A percentile compares a stretch with the other conserved stretches of the same genome.
phyloP scores from a whole-genome alignment of 805 yeast genomes.

The Ogataea wickerhamii region DNA sequence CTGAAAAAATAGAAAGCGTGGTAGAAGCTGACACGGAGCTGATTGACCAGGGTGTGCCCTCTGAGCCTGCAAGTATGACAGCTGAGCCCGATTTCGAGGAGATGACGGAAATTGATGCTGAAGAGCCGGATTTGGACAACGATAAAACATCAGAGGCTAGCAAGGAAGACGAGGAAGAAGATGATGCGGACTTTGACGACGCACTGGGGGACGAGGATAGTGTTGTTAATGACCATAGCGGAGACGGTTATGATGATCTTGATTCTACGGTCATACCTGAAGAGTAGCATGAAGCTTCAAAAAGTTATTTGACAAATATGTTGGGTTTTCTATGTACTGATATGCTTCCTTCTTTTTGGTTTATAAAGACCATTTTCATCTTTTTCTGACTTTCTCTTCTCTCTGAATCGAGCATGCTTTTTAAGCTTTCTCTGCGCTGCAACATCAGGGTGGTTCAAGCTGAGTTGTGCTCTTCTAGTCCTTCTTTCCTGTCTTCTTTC shows the following conservation, averaged over 20 bases:
- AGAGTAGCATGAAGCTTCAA: slow-evolving; percentile 7
- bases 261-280: slow-evolving; percentile 8
- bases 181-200: slow-evolving; percentile 9
- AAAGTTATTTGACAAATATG: slow-evolving; percentile 2
- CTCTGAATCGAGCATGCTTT: slow-evolving; percentile 72
- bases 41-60: slow-evolving; percentile 4
- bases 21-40: slow-evolving; percentile 4
- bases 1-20: slow-evolving; percentile 5
- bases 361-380: slow-evolving; percentile 77
- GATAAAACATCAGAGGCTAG: not conserved
- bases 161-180: slow-evolving; percentile 5
- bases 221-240: not conserved
- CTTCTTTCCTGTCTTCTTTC: slow-evolving; percentile 72
- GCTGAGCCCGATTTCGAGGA: slow-evolving; percentile 1
- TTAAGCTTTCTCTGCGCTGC: slow-evolving; percentile 76
- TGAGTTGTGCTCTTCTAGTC: slow-evolving; percentile 69
- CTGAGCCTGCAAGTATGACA: slow-evolving; percentile 1
- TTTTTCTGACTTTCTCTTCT: slow-evolving; percentile 68
- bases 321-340: not conserved
- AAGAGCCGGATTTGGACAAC: not conserved
- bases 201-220: slow-evolving; percentile 13
- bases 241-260: slow-evolving; percentile 5
- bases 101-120: slow-evolving; percentile 4
- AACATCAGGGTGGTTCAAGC: slow-evolving; percentile 72
- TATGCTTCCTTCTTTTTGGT: slow-evolving; percentile 49